Percentiles rank a stretch among this genome's conserved stretches.
Evolutionary conservation across 1,284 basidiomycete genomes (phyloP).

Genomic region (Ustilago trichophora): DNA sequence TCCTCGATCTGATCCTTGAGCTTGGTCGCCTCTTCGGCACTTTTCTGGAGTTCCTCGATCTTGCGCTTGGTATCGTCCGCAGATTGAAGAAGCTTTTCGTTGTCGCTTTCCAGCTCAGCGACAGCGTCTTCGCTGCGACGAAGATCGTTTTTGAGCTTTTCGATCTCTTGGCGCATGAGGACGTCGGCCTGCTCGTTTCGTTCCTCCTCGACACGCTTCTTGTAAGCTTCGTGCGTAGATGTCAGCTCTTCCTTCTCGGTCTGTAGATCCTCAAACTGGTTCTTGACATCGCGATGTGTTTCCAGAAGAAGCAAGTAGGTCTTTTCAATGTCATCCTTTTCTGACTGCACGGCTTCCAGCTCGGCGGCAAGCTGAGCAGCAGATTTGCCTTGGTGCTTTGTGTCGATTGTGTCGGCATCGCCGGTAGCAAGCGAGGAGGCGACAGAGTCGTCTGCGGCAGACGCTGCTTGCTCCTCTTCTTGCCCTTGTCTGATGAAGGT

Average conservation of each 20-base stretch:
- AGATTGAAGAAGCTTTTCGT: constrained; percentile 40
- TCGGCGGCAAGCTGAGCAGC: constrained; percentile 72
- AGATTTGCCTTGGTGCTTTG: constrained; percentile 25
- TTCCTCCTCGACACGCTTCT: constrained; percentile 46
- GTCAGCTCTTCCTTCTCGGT: constrained; percentile 42
- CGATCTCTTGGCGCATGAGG: constrained; percentile 54
- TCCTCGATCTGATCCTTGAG: constrained; percentile 95
- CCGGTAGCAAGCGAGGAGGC: constrained; percentile 6
- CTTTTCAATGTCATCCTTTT: constrained; percentile 74
- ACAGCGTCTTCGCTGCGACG: constrained; percentile 55
- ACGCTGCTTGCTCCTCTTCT: constrained; percentile 18
- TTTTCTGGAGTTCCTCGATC: constrained; percentile 81
- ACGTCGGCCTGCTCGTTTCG: constrained; percentile 49
- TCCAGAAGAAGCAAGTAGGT: constrained; percentile 78
- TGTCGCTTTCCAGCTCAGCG: constrained; percentile 54
- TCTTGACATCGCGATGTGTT: constrained; percentile 78
- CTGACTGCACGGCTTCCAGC: constrained; percentile 71
- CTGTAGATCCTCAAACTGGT: constrained; percentile 68
- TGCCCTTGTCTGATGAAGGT: constrained; percentile 28
- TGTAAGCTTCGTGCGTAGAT: constrained; percentile 32
- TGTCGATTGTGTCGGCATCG: background rate
- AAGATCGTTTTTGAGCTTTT: constrained; percentile 50
- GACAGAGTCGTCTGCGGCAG: constrained; percentile 21
- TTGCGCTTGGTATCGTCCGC: constrained; percentile 40
- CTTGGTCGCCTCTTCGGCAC: constrained; percentile 78